Evolutionary conservation across 2,329 filamentous ascomycete genomes (phyloP), one percentile per base, ranked within the genome.

Genomic region (Elsinoe perseae): DNA sequence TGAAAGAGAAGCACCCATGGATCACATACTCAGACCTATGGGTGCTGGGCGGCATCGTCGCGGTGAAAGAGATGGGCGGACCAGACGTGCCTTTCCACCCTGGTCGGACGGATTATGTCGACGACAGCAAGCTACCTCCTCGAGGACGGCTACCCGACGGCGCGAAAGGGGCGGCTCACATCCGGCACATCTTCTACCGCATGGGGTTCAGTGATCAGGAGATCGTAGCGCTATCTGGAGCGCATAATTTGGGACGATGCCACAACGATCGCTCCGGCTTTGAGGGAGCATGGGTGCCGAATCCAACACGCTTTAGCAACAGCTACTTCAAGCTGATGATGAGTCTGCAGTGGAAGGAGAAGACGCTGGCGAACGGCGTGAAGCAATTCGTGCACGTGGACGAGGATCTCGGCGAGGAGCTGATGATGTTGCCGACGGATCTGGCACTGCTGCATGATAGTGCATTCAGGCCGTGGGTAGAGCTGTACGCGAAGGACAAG

Each of bases 351-450:
- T 82, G 79, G 79, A 77, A 76, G 66, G 75, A 75, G 58, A 79
- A 76, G 66, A 78, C 72, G 10, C 65, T 82, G 54, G 65, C 68
- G 12, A 80, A 76, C 59, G 80, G 80, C 0, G 64, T 80, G 16
- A 69, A 72, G 56, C 80, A 84, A 69, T 85, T 81, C 65, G 76
- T 78, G 43, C 80, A 81, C 62, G 75, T 77, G 48, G 80, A 83
- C 59, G 78, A 81, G 46, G 78, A 83, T 61, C 69, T 68, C 4
- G 76, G 77, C 43, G 77, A 78, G 57, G 78, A 79, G 56, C 69
- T 85, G 40, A 85, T 85, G 82, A 85, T 85, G 82, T 65, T 85
- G 64, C 82, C 82, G 0, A 83, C 81, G 1, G 82, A 85, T 64
- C 77, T 85, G 63, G 77, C 81, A 3, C 71, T 85, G 36, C 68